phyloP scores from a whole-genome alignment of 2,329 filamentous ascomycete species.

The Paraphaeosphaeria sporulosa region DNA sequence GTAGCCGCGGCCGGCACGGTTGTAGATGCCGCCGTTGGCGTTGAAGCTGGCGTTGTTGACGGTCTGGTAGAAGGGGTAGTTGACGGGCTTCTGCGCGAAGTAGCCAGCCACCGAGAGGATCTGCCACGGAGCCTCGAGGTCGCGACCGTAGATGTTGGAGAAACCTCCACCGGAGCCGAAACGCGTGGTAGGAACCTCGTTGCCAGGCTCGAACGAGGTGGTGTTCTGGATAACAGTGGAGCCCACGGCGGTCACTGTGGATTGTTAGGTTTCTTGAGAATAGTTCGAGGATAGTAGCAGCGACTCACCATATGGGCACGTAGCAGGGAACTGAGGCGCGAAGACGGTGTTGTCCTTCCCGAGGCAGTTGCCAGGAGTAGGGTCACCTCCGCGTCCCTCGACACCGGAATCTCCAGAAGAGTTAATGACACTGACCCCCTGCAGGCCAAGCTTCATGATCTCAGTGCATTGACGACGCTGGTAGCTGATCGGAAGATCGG shows the following conservation, averaged over 20 bases:
- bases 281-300: neutral
- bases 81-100: constrained; percentile 18
- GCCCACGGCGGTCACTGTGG: constrained; percentile 39
- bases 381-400: constrained; percentile 19
- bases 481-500: constrained; percentile 58
- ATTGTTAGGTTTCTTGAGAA: neutral
- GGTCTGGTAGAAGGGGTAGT: constrained; percentile 11
- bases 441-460: constrained; percentile 54
- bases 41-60: constrained; percentile 4
- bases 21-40: constrained; percentile 13
- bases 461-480: constrained; percentile 57
- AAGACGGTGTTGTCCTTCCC: neutral
- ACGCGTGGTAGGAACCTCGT: constrained; percentile 8
- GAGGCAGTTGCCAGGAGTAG: neutral
- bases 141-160: constrained; percentile 41
- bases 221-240: constrained; percentile 52
- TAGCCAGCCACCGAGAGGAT: constrained; percentile 51
- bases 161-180: constrained; percentile 52
- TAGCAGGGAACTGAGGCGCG: neutral
- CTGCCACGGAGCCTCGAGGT: neutral
- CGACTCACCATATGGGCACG: neutral
- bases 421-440: constrained; percentile 29
- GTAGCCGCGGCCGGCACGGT: constrained; percentile 59
- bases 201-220: constrained; percentile 51
- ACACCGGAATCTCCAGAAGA: constrained; percentile 58